phyloP scores from a whole-genome alignment of 768 basidiomycete species.

The Russula lepida region DNA sequence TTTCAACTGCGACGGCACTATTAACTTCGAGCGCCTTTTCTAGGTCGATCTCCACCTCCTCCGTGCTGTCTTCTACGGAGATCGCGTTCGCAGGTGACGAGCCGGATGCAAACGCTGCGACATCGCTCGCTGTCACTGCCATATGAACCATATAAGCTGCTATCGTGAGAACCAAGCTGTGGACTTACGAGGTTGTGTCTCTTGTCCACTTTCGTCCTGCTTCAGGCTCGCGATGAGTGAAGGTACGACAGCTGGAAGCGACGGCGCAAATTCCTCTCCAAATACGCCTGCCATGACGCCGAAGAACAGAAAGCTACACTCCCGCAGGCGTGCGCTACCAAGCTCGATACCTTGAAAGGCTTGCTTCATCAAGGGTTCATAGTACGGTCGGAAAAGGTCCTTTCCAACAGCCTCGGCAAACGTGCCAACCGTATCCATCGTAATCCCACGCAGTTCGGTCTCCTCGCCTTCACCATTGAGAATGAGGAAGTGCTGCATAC shows the following conservation, averaged over 20 bases:
- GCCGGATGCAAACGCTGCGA: slow-evolving; percentile 63
- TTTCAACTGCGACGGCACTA: slow-evolving; percentile 95
- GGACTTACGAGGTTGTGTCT: slow-evolving; percentile 25
- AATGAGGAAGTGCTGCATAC: slow-evolving; percentile 80
- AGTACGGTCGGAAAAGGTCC: slow-evolving; percentile 91
- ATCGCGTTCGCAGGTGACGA: slow-evolving; percentile 66
- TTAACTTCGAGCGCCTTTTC: slow-evolving; percentile 89
- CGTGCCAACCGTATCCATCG: slow-evolving; percentile 98
- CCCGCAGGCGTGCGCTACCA: slow-evolving; percentile 79
- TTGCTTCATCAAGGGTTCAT: slow-evolving; percentile 91
- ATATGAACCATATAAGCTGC: neutral
- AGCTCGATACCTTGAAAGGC: slow-evolving; percentile 86
- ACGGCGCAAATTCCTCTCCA: slow-evolving; percentile 85
- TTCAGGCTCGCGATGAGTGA: slow-evolving; percentile 74
- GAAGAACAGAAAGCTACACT: slow-evolving; percentile 97
- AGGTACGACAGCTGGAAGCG: slow-evolving; percentile 80
- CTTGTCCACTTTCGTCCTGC: slow-evolving; percentile 75
- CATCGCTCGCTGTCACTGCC: slow-evolving; percentile 46
- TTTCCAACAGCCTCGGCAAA: slow-evolving; percentile 95
- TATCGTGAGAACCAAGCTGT: neutral
- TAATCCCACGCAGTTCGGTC: slow-evolving; percentile 88
- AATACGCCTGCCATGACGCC: slow-evolving; percentile 98
- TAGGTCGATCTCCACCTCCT: slow-evolving; percentile 67
- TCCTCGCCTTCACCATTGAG: slow-evolving; percentile 87
- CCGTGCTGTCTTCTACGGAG: slow-evolving; percentile 49